These are phyloP conservation scores for Boletus subcaerulescens DNA, from an alignment of 768 basidiomycete species.

Conservation along the genomic window DNA sequence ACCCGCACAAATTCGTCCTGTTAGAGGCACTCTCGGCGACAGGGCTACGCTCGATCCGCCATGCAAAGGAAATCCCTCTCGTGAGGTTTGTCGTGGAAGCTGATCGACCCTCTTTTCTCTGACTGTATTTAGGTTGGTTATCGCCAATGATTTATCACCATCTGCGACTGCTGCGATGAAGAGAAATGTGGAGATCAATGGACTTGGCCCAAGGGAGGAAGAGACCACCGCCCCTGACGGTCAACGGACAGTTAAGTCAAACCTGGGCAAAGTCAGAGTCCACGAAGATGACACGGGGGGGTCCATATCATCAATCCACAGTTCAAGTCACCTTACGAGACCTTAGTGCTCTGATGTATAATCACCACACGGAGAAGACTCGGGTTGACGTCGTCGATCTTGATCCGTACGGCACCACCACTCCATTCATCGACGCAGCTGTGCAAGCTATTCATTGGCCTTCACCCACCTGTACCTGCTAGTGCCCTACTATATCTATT, in stretches of 20 bases:
- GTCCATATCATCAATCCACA: slow-evolving; percentile 9
- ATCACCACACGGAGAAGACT: slow-evolving; percentile 66
- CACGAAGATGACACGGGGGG: slow-evolving; percentile 94
- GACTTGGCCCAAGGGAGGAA: slow-evolving; percentile 43
- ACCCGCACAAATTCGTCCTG: slow-evolving; percentile 66
- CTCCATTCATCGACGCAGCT: slow-evolving; percentile 94
- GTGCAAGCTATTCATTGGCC: slow-evolving; percentile 85
- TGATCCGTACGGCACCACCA: slow-evolving; percentile 96
- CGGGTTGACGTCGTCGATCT: slow-evolving; percentile 95
- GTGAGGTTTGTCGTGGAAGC: slow-evolving; percentile 58
- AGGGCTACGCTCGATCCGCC: slow-evolving; percentile 92
- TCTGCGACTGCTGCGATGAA: slow-evolving; percentile 83
- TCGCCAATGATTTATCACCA: slow-evolving; percentile 91
- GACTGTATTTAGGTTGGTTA: slow-evolving; percentile 71
- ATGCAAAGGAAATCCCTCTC: slow-evolving; percentile 94
- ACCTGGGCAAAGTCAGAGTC: slow-evolving; percentile 61
- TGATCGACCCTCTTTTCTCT: slow-evolving; percentile 7
- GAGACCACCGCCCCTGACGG: slow-evolving; percentile 11
- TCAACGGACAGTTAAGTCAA: slow-evolving; percentile 10
- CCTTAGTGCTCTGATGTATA: slow-evolving; percentile 82
- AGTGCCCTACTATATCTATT: too few species aligned
- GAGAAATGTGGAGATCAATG: slow-evolving; percentile 82
- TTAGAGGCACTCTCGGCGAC: slow-evolving; percentile 96
- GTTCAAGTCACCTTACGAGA: neutral
- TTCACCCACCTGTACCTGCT: too few species aligned